Evolutionary conservation across 202 grass and related monocot species (phyloP).

Genomic region (Eragrostis tef): DNA sequence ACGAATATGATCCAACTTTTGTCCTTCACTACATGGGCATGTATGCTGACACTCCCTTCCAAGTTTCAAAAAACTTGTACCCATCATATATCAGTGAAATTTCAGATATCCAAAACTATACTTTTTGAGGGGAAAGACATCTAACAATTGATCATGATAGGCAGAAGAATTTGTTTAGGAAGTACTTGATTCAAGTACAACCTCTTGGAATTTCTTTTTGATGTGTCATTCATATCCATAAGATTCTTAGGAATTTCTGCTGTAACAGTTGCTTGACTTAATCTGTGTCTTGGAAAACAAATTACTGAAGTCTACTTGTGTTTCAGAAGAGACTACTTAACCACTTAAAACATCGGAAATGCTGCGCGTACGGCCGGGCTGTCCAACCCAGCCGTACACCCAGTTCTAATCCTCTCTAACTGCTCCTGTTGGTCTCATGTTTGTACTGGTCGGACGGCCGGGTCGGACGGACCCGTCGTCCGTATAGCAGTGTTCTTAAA

Average conservation of each 20-base stretch:
- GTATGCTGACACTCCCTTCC: not conserved
- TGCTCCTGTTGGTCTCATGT: too few relatives aligned
- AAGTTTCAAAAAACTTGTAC: not conserved
- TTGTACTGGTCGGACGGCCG: too few relatives aligned
- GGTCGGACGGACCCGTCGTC: too few relatives aligned
- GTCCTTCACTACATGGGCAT: not conserved
- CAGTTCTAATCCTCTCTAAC: not conserved
- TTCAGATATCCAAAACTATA: not conserved
- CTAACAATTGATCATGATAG: not conserved
- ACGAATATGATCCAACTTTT: not conserved
- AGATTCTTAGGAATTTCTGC: not conserved
- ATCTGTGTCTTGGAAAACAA: not conserved
- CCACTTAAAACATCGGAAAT: not conserved
- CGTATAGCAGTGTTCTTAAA: not conserved
- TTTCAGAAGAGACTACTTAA: not conserved
- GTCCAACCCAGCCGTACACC: not conserved
- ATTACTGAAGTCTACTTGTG: not conserved
- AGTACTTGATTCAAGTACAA: slow-evolving; percentile 24
- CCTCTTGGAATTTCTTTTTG: slow-evolving; percentile 22
- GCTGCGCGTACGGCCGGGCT: not conserved
- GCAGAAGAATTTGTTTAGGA: not conserved
- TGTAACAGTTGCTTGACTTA: not conserved
- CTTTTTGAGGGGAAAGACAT: too few relatives aligned
- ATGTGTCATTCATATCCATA: not conserved
- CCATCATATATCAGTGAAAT: slow-evolving; percentile 24